Evolutionary conservation across 164 flowering plant species (phyloP), one percentile per base, ranked within the genome.

Genomic region (Taxillus chinensis): DNA sequence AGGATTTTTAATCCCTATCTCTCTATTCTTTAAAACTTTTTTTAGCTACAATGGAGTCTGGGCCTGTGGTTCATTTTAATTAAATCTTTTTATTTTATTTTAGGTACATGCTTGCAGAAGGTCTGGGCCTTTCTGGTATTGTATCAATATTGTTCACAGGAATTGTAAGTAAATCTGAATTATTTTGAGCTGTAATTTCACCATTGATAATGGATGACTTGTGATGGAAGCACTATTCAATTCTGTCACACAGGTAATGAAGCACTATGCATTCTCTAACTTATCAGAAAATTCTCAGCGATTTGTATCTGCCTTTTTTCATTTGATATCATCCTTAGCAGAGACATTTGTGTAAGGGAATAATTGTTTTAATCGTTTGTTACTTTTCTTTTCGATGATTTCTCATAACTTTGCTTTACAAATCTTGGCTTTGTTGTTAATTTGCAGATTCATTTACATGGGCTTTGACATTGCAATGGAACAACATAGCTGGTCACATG

Each of bases 401-500:
- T 60, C 8, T 45, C 39, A 64, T 40, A 9, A 8, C 41, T 13
- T 42, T 5, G 45, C n/a, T 38, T 27, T 57, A 16, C 41, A 16
- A 41, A 51, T 56, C 38, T 58, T 67, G 63, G 67, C 45, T 42
- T 66, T 39, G 52, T 63, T 14, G 12, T 65, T 71, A 69, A 40
- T 42, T 45, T 75, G 78, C 86, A 95, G 99, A 62, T 95, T 95
- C 64, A 95, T 95, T 72, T 95, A 95, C 80, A 95, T 95, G 99
- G 99, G 99, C 52, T 87, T 95, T 75, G 97, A 91, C 79, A 95
- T 95, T 75, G 97, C 89, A 63, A 95, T 95, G 96, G 99, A 95
- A 72, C 76, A 86, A 65, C 99, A 95, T 74, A 95, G 97, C 78
- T 91, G 97, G 99, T 91, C 99, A 8, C 99, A 95, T 67, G 71